Conservation (phyloP, 768 basidiomycete genomes). For the Suillus alpinus region DNA sequence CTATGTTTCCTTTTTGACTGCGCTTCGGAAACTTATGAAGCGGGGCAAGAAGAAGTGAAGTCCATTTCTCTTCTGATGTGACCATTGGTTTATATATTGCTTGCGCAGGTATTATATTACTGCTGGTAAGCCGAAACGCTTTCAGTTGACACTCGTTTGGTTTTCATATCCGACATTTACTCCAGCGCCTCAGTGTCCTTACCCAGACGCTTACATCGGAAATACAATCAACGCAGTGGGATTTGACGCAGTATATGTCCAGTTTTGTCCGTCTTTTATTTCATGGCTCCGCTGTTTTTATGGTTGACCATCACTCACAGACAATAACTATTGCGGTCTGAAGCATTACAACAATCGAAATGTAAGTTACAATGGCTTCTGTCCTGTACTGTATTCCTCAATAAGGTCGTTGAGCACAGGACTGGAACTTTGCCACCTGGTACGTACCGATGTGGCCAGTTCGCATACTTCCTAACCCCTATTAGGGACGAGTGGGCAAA, state of each 20-base stretch:
- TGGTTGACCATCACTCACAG: not conserved
- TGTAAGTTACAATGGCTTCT: conserved; percentile 1
- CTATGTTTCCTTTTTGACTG: conserved; percentile 28
- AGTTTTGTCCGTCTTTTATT: conserved; percentile 36
- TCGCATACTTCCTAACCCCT: conserved; percentile 8
- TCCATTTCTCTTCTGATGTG: not conserved
- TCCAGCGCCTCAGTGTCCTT: conserved; percentile 43
- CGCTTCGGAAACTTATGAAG: conserved; percentile 25
- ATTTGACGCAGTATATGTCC: conserved; percentile 51
- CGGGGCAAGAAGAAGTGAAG: conserved; percentile 25
- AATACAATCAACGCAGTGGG: conserved; percentile 39
- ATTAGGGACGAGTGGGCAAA: conserved; percentile 46
- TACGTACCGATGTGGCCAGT: conserved; percentile 2
- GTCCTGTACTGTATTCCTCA: not conserved
- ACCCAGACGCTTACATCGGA: conserved; percentile 44
- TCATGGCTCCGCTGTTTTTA: conserved; percentile 12
- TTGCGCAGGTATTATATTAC: conserved; percentile 40
- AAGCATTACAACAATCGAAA: not conserved
- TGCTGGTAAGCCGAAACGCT: conserved; percentile 26
- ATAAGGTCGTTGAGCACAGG: conserved; percentile 27
- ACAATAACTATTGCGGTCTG: not conserved
- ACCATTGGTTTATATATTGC: conserved; percentile 6
- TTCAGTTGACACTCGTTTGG: not conserved
- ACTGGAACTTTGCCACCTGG: conserved; percentile 38
- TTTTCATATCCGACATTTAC: not conserved